These are phyloP conservation scores for Sicyos edulis DNA, from an alignment of 306 rosid genomes.

Conservation along the genomic window DNA sequence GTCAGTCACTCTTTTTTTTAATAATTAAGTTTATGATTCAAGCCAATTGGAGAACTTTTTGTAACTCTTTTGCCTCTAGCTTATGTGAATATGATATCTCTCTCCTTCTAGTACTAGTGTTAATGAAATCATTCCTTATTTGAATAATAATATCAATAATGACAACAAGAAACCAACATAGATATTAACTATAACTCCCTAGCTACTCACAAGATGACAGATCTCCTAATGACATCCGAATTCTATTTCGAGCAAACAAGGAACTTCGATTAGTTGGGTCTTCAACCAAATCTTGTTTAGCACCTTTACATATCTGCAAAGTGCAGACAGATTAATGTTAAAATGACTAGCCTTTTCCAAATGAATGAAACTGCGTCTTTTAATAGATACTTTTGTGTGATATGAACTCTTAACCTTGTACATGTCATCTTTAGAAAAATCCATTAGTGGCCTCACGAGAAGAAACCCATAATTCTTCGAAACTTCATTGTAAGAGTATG, in stretches of 20 bases:
- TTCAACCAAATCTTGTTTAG: constrained; percentile 72
- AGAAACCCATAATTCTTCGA: constrained; percentile 45
- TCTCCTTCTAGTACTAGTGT: not conserved
- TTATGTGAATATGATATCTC: not conserved
- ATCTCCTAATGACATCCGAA: constrained; percentile 51
- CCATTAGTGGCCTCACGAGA: constrained; percentile 80
- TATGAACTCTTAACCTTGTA: constrained; percentile 52
- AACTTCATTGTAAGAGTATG: constrained; percentile 29
- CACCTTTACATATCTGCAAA: constrained; percentile 65
- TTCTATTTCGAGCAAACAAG: constrained; percentile 78
- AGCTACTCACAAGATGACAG: constrained; percentile 55
- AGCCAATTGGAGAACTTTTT: not conserved
- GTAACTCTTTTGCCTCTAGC: not conserved
- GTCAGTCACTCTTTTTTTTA: not conserved
- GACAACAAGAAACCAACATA: not conserved
- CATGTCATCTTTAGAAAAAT: constrained; percentile 80
- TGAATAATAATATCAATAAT: not conserved
- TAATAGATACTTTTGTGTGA: not conserved
- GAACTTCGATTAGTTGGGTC: constrained; percentile 80
- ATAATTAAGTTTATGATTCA: not conserved
- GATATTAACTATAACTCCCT: not conserved
- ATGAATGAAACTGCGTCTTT: not conserved
- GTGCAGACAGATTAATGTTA: not conserved
- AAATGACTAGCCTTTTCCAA: not conserved
- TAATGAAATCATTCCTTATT: not conserved